Evolutionary conservation across 352 stramenopile genomes (phyloP).

Genomic region (Phytophthora hybrid): DNA sequence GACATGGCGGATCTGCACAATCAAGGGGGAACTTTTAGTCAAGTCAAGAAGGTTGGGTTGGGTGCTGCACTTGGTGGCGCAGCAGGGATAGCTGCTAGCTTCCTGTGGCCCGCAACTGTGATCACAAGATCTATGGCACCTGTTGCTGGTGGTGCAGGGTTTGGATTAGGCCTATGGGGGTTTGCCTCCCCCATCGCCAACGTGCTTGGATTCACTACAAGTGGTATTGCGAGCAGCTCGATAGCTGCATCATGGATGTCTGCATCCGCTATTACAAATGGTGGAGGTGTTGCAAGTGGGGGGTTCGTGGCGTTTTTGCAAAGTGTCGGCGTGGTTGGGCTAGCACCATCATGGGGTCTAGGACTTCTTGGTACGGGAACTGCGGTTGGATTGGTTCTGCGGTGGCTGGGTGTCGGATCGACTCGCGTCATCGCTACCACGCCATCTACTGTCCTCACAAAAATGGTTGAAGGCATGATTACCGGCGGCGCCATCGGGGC

Average conservation of each 20-base stretch:
- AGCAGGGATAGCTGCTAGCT: neutral
- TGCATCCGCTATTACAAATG: neutral
- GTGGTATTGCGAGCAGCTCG: neutral
- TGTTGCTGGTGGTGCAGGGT: neutral
- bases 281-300: neutral
- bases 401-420: neutral
- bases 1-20: no score
- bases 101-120: neutral
- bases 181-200: neutral
- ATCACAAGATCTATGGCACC: neutral
- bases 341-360: neutral
- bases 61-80: slow-evolving; percentile 2
- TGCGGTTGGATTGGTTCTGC: neutral
- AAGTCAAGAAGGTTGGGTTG: slow-evolving; percentile 13
- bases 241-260: neutral
- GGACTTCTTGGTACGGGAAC: neutral
- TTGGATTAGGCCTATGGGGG: neutral
- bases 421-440: no score
- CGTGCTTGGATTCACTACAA: neutral
- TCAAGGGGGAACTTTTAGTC: neutral
- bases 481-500: no score
- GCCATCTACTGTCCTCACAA: no score
- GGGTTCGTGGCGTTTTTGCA: neutral
- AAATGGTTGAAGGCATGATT: no score
- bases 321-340: neutral